Conservation (phyloP, 1,284 basidiomycete genomes). For the Macrocybe sp. region DNA sequence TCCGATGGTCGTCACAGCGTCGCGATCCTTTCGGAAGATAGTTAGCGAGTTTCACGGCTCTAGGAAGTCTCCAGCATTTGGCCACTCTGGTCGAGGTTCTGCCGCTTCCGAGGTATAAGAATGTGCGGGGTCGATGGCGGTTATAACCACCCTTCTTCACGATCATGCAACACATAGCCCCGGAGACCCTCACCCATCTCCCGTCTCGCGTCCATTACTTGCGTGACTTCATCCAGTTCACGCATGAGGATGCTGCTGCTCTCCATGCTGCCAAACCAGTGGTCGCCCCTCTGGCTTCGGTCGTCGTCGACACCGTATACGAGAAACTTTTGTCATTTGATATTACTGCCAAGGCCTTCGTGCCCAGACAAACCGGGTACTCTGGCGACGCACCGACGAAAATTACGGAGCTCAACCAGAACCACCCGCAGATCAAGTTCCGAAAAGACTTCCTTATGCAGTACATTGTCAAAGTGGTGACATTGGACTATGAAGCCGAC, state of each 20-base stretch:
- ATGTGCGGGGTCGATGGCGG: conserved; percentile 40
- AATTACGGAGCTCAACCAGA: conserved; percentile 34
- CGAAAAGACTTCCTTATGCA: conserved; percentile 35
- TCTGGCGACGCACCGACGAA: conserved; percentile 24
- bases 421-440: conserved; percentile 43
- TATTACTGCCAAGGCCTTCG: conserved; percentile 39
- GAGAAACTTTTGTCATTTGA: conserved; percentile 43
- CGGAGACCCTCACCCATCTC: conserved; percentile 24
- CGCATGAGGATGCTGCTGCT: conserved; percentile 33
- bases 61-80: too few species aligned
- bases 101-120: conserved; percentile 20
- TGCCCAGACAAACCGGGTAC: conserved; percentile 25
- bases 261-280: conserved; percentile 35
- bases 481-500: conserved; percentile 35
- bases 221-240: conserved; percentile 41
- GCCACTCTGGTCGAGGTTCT: too few species aligned
- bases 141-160: background rate
- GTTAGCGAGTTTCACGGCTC: too few species aligned
- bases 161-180: conserved; percentile 20
- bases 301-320: conserved; percentile 41
- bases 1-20: too few species aligned
- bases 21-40: too few species aligned
- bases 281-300: conserved; percentile 37
- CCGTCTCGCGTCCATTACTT: conserved; percentile 30
- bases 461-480: conserved; percentile 30